Percentiles rank a stretch among this genome's conserved stretches.
These are phyloP conservation scores for Monilinia laxa DNA, from an alignment of 2,329 filamentous ascomycete genomes.

Conservation along the genomic window DNA sequence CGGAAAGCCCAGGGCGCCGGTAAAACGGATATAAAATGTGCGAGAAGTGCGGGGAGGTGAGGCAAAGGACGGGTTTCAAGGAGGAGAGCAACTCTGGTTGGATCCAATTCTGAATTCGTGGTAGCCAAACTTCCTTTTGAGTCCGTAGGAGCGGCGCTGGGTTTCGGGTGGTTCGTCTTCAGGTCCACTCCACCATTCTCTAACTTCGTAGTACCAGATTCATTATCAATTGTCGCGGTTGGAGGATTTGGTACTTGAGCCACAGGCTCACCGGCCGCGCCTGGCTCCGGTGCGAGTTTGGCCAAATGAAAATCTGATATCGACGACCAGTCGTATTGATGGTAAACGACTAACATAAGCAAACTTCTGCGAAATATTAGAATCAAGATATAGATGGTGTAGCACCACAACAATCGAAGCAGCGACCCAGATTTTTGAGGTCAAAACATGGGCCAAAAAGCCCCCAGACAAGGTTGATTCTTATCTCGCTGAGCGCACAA, in stretches of 20 bases:
- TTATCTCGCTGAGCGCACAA: constrained; percentile 7
- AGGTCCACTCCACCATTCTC: background rate
- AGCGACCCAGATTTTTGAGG: background rate
- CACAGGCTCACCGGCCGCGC: background rate
- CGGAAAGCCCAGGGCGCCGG: constrained; percentile 57
- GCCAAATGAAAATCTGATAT: constrained; percentile 9
- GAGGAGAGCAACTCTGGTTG: constrained; percentile 55
- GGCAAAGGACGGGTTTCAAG: constrained; percentile 53
- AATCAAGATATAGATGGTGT: background rate
- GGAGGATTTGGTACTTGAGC: background rate
- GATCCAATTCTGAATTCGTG: constrained; percentile 41
- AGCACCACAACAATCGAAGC: background rate
- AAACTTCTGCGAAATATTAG: constrained; percentile 13
- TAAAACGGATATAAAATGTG: constrained; percentile 56
- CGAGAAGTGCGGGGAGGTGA: constrained; percentile 52
- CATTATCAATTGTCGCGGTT: background rate
- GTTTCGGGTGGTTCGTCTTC: background rate
- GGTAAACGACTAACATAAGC: constrained; percentile 3
- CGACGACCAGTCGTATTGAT: constrained; percentile 11
- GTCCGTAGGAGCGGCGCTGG: background rate
- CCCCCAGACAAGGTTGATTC: background rate
- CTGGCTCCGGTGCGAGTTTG: constrained; percentile 4
- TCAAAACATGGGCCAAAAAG: background rate
- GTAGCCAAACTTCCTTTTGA: background rate
- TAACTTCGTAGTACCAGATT: background rate